Conservation (phyloP, 2,329 filamentous ascomycete genomes). For the Metarhizium rileyi region DNA sequence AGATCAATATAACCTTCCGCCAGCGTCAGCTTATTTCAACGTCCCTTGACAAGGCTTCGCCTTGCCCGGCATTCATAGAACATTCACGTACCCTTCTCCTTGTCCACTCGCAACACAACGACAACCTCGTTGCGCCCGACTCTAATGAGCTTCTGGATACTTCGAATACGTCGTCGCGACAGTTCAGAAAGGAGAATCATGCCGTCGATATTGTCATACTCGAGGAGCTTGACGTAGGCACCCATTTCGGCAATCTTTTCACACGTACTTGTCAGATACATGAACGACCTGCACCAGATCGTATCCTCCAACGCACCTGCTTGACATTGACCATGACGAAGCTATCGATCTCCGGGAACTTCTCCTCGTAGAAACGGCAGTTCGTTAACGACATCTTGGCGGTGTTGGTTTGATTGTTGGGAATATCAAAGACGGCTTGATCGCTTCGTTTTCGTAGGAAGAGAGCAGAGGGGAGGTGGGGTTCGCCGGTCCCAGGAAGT, state of each 20-base stretch:
- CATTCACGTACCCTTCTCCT: constrained; percentile 71
- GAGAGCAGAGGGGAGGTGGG: constrained; percentile 17
- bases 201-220: constrained; percentile 99
- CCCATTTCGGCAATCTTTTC: constrained; percentile 95
- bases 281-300: background rate
- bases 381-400: constrained; percentile 88
- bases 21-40: constrained; percentile 16
- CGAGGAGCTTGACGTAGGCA: constrained; percentile 97
- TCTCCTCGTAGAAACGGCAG: constrained; percentile 96
- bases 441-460: constrained; percentile 11
- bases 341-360: constrained; percentile 90
- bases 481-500: constrained; percentile 14
- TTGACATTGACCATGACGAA: constrained; percentile 99
- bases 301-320: constrained; percentile 61
- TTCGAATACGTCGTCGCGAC: constrained; percentile 93
- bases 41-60: constrained; percentile 6
- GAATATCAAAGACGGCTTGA: constrained; percentile 13
- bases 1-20: constrained; percentile 78
- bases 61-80: background rate
- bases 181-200: constrained; percentile 99
- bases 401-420: constrained; percentile 41
- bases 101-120: constrained; percentile 96
- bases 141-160: constrained; percentile 97
- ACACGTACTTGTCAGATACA: constrained; percentile 6
- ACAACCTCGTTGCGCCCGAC: constrained; percentile 98